Conservation (phyloP, 495 filamentous ascomycete species). For the Penicillium dipodomyicola region DNA sequence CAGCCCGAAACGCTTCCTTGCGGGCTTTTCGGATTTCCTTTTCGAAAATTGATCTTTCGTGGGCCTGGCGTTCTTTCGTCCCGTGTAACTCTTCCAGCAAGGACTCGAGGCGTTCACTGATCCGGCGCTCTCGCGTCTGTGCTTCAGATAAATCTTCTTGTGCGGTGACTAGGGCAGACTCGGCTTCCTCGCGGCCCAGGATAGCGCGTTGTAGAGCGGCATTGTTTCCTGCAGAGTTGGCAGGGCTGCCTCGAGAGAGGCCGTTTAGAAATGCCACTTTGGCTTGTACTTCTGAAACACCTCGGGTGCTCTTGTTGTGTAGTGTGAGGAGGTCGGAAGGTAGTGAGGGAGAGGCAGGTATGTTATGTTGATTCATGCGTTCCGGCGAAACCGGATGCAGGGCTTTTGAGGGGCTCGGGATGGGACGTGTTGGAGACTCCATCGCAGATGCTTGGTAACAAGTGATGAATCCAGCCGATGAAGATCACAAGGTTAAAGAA, state of each 20-base stretch:
- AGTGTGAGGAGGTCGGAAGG: slow-evolving; percentile 43
- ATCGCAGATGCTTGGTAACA: slow-evolving; percentile 30
- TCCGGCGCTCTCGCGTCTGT: slow-evolving; percentile 66
- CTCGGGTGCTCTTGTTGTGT: slow-evolving; percentile 42
- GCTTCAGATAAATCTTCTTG: slow-evolving; percentile 69
- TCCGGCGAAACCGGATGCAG: slow-evolving; percentile 75
- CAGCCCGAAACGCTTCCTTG: slow-evolving; percentile 82
- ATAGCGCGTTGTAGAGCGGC: slow-evolving; percentile 78
- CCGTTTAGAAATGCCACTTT: slow-evolving; percentile 84
- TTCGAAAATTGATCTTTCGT: slow-evolving; percentile 73
- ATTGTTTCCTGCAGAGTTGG: slow-evolving; percentile 53
- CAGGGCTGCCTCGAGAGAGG: slow-evolving; percentile 59
- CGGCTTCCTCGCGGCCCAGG: slow-evolving; percentile 81
- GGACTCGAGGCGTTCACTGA: slow-evolving; percentile 73
- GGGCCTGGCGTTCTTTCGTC: slow-evolving; percentile 70
- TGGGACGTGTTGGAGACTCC: slow-evolving; percentile 43
- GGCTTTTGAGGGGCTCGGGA: slow-evolving; percentile 56
- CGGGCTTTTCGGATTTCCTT: slow-evolving; percentile 79
- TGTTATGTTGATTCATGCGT: slow-evolving; percentile 69
- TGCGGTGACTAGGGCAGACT: slow-evolving; percentile 48
- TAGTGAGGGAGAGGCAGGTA: slow-evolving; percentile 52
- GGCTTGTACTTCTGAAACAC: slow-evolving; percentile 73
- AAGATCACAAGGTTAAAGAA: slow-evolving; percentile 21
- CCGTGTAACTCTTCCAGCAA: slow-evolving; percentile 75
- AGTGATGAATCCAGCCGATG: slow-evolving; percentile 11